These are phyloP conservation scores for Russula vinacea DNA, from an alignment of 768 basidiomycete species.

Conservation along the genomic window DNA sequence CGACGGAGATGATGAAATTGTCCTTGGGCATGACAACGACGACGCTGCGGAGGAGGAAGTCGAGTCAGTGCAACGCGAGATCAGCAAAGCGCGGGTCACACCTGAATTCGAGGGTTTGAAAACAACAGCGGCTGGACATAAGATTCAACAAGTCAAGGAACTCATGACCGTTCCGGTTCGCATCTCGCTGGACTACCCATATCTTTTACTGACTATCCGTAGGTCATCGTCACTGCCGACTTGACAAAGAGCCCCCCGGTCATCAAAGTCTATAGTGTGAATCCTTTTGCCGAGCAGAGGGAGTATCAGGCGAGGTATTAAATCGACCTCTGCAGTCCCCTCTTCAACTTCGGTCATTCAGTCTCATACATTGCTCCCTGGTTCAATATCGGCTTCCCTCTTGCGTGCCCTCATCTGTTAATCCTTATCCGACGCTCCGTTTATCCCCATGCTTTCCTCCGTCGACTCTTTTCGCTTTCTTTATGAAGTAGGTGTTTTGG, in stretches of 20 bases:
- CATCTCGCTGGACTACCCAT: conserved; percentile 29
- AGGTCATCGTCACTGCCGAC: conserved; percentile 95
- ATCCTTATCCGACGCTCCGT: background rate
- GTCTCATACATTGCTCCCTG: conserved; percentile 12
- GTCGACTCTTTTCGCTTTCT: conserved; percentile 5
- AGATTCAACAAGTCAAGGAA: conserved; percentile 92
- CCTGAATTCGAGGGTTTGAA: conserved; percentile 84
- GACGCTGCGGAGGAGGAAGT: conserved; percentile 43
- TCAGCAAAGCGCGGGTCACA: conserved; percentile 71
- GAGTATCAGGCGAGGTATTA: conserved; percentile 32
- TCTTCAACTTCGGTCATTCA: background rate
- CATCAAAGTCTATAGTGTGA: conserved; percentile 95
- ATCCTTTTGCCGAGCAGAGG: conserved; percentile 74
- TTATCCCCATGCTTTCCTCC: conserved; percentile 16
- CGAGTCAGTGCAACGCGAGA: conserved; percentile 70
- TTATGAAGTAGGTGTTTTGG: conserved; percentile 7
- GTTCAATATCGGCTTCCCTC: background rate
- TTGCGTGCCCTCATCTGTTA: conserved; percentile 6
- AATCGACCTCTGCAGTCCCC: background rate
- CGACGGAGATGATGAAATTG: conserved; percentile 76
- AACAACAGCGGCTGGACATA: conserved; percentile 73
- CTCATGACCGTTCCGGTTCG: conserved; percentile 89
- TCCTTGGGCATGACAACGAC: conserved; percentile 55
- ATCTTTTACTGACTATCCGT: conserved; percentile 15
- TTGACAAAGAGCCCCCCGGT: conserved; percentile 94